These are phyloP conservation scores for Cytospora paraplurivora DNA, from an alignment of 2,329 filamentous ascomycete species.

Conservation along the genomic window DNA sequence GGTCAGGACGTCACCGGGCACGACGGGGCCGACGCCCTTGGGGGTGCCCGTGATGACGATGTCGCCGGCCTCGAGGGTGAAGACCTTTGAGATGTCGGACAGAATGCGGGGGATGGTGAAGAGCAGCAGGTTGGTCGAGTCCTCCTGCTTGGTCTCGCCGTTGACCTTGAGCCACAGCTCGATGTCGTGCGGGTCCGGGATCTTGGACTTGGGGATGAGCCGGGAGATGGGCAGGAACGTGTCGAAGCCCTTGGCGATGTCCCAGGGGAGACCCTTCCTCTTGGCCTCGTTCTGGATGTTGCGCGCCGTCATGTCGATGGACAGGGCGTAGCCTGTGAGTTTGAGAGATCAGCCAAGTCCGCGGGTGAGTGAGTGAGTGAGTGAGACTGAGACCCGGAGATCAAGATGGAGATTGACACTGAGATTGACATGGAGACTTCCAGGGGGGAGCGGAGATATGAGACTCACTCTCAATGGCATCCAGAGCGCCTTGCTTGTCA, in stretches of 20 bases:
- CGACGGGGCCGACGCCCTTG: slow-evolving; percentile 88
- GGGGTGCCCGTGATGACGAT: slow-evolving; percentile 96
- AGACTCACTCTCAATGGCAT: slow-evolving; percentile 73
- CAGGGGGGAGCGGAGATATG: no score
- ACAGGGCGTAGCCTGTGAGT: slow-evolving; percentile 74
- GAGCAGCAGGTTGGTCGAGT: slow-evolving; percentile 92
- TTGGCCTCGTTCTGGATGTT: slow-evolving; percentile 97
- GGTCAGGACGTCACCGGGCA: slow-evolving; percentile 82
- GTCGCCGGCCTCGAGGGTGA: slow-evolving; percentile 90
- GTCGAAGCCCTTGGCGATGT: slow-evolving; percentile 96
- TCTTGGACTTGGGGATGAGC: slow-evolving; percentile 75
- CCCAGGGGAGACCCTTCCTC: slow-evolving; percentile 94
- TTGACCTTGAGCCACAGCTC: slow-evolving; percentile 88
- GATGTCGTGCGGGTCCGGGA: slow-evolving; percentile 85
- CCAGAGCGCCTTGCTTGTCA: slow-evolving; percentile 76
- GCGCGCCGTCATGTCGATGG: slow-evolving; percentile 96
- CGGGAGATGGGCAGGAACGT: slow-evolving; percentile 90
- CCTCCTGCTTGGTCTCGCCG: slow-evolving; percentile 73
- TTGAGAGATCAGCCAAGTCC: no score
- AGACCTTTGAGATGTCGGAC: slow-evolving; percentile 90
- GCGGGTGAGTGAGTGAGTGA: not conserved
- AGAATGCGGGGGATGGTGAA: slow-evolving; percentile 86
- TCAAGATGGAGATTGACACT: not conserved
- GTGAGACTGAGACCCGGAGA: not conserved
- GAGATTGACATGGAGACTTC: no score